Base-by-base conservation (phyloP, 2,329 filamentous ascomycete genomes). In the Ilyonectria sp. region DNA sequence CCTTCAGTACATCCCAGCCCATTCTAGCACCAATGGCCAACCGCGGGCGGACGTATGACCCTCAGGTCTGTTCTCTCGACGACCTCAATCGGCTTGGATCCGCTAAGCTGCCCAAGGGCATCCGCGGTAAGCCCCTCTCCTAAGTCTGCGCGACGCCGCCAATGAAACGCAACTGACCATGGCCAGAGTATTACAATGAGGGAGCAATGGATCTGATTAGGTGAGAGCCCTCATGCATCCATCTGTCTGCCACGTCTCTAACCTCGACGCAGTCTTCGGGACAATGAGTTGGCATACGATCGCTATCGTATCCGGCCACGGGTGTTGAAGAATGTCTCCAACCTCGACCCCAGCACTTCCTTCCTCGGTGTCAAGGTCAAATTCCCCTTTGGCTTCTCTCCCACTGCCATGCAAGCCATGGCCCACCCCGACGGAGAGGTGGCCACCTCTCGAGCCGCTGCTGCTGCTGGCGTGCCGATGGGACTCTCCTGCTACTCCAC, bases 341-440 rank as follows among this genome's bases (percentile, higher is more conserved):
- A 56, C n/a, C 60, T 69, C 29, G 65, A 68, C 49, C 64, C 60
- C 21, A 60, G 33, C 52, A 65, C 67, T 49, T 58, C 57, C 21
- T 60, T 64, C 29, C 64, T 69, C 19, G 67, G 60, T 8, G 64
- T 52, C 40, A 69, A 68, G 49, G 57, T 69, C 15, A 40, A 57
- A 4, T 68, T 69, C 4, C 67, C 67, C n/a, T 67, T 69, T 17
- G 67, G 67, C 46, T 69, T 69, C 21, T 64, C 67, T 5, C 68
- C 68, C 0, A 64, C 65, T 1, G 68, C 68, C 11, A 70, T 68
- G 65, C 68, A 68, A 23, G 57, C 68, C 35, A 46, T 68, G n/a
- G 68, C 68, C 1, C 65, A 68, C 47, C 57, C 43, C 15, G 61
- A 70, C 21, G 68, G 68, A 6, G 68, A 70, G 31, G 44, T 63